A percentile compares a stretch with the other conserved stretches of the same genome.
Evolutionary conservation across 257 asterid genomes (phyloP).

Genomic region (Primulina huaijiensis): DNA sequence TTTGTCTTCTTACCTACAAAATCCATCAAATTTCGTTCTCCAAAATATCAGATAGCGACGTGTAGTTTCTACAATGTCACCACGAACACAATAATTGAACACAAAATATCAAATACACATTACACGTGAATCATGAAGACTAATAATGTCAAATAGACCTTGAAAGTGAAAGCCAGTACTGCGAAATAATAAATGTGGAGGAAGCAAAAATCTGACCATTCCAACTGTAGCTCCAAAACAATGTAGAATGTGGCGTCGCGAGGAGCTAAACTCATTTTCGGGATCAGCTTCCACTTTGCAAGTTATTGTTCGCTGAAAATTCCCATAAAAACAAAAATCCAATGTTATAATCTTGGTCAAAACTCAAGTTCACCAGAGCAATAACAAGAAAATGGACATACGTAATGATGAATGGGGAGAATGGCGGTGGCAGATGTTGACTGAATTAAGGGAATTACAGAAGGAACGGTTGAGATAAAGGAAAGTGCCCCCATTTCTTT

Average conservation of each 20-base stretch:
- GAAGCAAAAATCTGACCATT: conserved; percentile 45
- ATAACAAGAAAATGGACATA: conserved; percentile 27
- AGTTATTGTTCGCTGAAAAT: conserved; percentile 40
- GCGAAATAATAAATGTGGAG: background rate
- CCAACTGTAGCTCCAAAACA: conserved; percentile 62
- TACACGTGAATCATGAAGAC: too few species aligned
- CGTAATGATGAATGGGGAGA: conserved; percentile 34
- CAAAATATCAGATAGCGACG: background rate
- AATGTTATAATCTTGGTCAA: background rate
- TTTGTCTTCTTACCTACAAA: background rate
- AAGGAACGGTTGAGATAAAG: conserved; percentile 70
- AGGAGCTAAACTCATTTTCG: conserved; percentile 36
- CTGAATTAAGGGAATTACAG: conserved; percentile 41
- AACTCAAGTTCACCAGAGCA: background rate
- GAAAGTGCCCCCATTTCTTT: conserved; percentile 47
- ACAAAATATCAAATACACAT: too few species aligned
- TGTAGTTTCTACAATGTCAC: background rate
- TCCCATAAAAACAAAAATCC: background rate
- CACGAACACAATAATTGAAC: background rate
- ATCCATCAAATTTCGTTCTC: background rate
- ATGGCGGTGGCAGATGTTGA: conserved; percentile 33
- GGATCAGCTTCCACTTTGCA: conserved; percentile 49
- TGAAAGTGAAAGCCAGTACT: too few species aligned
- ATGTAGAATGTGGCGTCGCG: conserved; percentile 64
- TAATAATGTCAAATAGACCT: too few species aligned